Base-by-base conservation (phyloP, 2,329 filamentous ascomycete genomes). In the Metarhizium rileyi region DNA sequence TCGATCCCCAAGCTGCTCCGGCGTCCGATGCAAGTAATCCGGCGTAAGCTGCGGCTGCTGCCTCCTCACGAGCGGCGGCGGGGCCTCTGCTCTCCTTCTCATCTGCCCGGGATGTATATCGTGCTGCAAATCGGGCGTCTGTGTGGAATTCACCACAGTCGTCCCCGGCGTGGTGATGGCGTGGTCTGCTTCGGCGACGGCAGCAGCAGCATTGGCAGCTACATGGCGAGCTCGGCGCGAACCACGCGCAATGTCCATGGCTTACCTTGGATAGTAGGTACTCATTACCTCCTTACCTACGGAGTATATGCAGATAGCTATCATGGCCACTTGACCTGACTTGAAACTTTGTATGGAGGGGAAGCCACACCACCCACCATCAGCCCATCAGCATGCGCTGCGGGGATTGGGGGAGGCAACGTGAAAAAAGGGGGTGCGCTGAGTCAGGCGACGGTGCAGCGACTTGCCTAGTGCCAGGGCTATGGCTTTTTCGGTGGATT, bases 221-320 rank as follows among this genome's bases (percentile, higher is more conserved):
- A 61, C 61, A 55, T 62, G 56, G 36, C 63, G 63, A 47, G 62
- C 59, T 41, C 62, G 50, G 49, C 63, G 58, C 35, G 62, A 61
- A 49, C 62, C 62, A 47, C 60, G 62, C 46, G 54, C 48, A 50
- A 63, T 56, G 53, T 65, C 61, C 63, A 65, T 63, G 47, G 18
- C 26, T 5, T n/a, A n/a, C n/a, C n/a, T n/a, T n/a, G n/a, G n/a
- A n/a, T n/a, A n/a, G n/a, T n/a, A n/a, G n/a, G n/a, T n/a, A n/a
- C n/a, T n/a, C n/a, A n/a, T n/a, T n/a, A n/a, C n/a, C n/a, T n/a
- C n/a, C n/a, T n/a, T n/a, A n/a, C n/a, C n/a, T n/a, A n/a, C n/a
- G n/a, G n/a, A n/a, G n/a, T n/a, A n/a, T n/a, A n/a, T n/a, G n/a
- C n/a, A n/a, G n/a, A n/a, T n/a, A n/a, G n/a, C n/a, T n/a, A 28